Evolutionary conservation across 1,139 yeast genomes (phyloP).

Genomic region (Williopsis jadinii): DNA sequence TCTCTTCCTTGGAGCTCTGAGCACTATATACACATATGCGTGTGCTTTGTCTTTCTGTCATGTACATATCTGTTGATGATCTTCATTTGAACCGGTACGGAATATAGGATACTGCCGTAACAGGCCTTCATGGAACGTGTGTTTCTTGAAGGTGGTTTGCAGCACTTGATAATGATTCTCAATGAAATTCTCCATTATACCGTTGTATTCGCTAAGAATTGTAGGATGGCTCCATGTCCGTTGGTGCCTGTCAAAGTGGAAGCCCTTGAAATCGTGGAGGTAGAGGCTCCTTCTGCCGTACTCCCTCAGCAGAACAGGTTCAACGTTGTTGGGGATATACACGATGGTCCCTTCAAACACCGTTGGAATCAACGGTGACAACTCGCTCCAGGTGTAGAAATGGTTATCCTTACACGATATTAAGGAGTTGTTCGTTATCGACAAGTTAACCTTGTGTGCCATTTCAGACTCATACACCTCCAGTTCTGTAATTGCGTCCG

Average conservation of each 20-base stretch:
- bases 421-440: constrained; percentile 18
- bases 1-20: no score
- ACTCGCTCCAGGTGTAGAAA: constrained; percentile 37
- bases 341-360: constrained; percentile 44
- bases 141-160: constrained; percentile 15
- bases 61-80: background rate
- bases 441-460: constrained; percentile 42
- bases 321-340: constrained; percentile 35
- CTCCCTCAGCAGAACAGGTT: constrained; percentile 35
- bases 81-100: constrained; percentile 1
- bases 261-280: constrained; percentile 23
- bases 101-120: background rate
- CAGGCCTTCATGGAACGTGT: constrained; percentile 1
- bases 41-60: background rate
- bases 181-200: constrained; percentile 7
- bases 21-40: no score
- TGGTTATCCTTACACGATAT: constrained; percentile 47
- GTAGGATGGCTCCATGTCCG: constrained; percentile 29
- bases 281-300: constrained; percentile 28
- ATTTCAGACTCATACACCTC: constrained; percentile 68
- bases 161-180: constrained; percentile 13
- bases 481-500: constrained; percentile 20
- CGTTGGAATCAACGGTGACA: constrained; percentile 38
- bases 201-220: constrained; percentile 14
- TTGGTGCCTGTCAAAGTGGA: constrained; percentile 27